Evolutionary conservation across 352 stramenopile species (phyloP), one percentile per base, ranked within the genome.

Genomic region (Hyphochytrium catenoides): DNA sequence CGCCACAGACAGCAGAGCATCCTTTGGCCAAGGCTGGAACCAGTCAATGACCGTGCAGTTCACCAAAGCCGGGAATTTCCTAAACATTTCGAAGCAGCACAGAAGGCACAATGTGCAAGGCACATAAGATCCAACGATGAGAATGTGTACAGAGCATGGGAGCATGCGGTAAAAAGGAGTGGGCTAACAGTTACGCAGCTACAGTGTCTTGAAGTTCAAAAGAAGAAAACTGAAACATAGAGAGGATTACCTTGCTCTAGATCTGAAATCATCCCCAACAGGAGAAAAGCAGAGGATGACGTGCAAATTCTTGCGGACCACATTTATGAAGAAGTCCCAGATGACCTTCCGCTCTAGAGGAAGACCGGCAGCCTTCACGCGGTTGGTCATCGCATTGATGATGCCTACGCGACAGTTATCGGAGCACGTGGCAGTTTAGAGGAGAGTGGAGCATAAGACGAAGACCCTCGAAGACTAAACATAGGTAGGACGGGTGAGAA

Each of bases 31-130:
- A 26, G 82, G 72, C 40, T 88, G 74, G 48, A 91, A 91, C 79
- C 78, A 91, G 45, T 91, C 75, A 29, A 95, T 95, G 24, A 94
- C 78, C 0, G 85, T 94, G 45, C 77, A 93, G 48, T 89, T 94
- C 6, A 95, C 77, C 4, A 95, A 56, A 16, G 84, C 81, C 27
- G 85, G 84, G 50, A 95, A 95, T 31, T 93, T 94, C 2, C 73
- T 35, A n/a, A n/a, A n/a, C n/a, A n/a, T n/a, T n/a, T n/a, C n/a
- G n/a, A n/a, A n/a, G n/a, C n/a, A n/a, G n/a, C n/a, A n/a, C n/a
- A n/a, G n/a, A n/a, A n/a, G n/a, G n/a, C n/a, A n/a, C n/a, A n/a
- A n/a, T n/a, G n/a, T n/a, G n/a, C n/a, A n/a, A n/a, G n/a, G n/a
- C n/a, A n/a, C n/a, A n/a, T n/a, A n/a, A n/a, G n/a, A n/a, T n/a